Base-by-base conservation (phyloP, 1,284 basidiomycete genomes). In the Sporisorium scitamineum region DNA sequence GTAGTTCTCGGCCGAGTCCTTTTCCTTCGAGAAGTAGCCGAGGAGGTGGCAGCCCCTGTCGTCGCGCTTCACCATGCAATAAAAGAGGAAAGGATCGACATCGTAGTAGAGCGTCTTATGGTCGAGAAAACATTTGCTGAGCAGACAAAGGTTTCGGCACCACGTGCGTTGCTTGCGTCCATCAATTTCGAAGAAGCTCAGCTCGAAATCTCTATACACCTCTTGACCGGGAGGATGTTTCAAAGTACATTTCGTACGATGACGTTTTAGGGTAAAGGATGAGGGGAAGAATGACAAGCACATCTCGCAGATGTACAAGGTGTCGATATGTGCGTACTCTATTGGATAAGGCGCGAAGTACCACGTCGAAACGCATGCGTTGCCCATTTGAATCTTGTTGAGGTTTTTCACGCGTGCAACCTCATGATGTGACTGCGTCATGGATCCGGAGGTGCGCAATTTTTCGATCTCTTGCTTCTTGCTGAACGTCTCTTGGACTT, bases 91-190 rank as follows among this genome's bases (percentile, higher is more conserved):
- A 5, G 97, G 97, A 69, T 97, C 98, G 79, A 99, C 97, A 87
- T 99, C 97, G 88, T 98, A 99, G 88, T 99, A 99, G 78, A 99
- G 89, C 29, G 97, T 99, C 89, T 99, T 99, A 70, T 99, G 97
- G 86, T 99, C 97, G 77, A 99, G 90, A 87, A 99, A 99, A 86
- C 94, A 97, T 87, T 99, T 99, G 47, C 93, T 95, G 47, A 99
- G 88, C 73, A 99, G 88, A 86, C 96, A 99, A 65, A 99, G 87
- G 87, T 99, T 98, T 77, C 97, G 90, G 87, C 97, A 99, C 92
- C 94, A 99, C 1, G 94, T 93, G 81, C 97, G 88, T 85, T 99
- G 96, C 70, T 94, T 91, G 85, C 94, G 92, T 51, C 97, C 97
- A 86, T 99, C 97, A 76, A 99, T 94, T 88, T 99, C 97, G 87